Base-by-base conservation (phyloP, 306 rosid species). In the Cicer cuneatum region DNA sequence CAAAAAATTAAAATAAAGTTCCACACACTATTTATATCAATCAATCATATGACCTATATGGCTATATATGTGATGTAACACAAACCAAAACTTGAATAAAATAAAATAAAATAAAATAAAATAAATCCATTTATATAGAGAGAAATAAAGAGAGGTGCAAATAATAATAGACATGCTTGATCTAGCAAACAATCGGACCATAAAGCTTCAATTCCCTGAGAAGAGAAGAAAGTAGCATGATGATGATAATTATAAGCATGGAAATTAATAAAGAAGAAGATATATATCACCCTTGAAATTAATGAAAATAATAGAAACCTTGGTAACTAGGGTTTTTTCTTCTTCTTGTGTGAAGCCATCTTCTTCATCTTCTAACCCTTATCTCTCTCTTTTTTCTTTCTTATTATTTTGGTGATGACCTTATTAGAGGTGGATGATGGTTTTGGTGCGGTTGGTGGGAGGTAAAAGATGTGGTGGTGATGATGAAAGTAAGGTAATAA, bases 151-250 rank as follows among this genome's bases (percentile, higher is more conserved):
- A 54, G 9, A 71, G 52, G 66, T 66, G 56, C 53, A 71, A 71
- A 83, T 16, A 5, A 48, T 14, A 24, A 42, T 49, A 46, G 43
- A 74, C 8, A 71, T 81, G 86, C 76, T 86, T 66, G 86, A 85
- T 74, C 74, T 71, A 84, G 81, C 82, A 86, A 78, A 86, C 51
- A 74, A 72, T 65, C 96, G 96, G 96, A 90, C 96, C 96, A 61
- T 7, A 38, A 80, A 58, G 92, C 96, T 90, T 90, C 96, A 75
- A 90, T 90, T 89, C 96, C 93, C 93, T 73, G 80, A 85, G 86
- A 82, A 84, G 83, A 86, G 93, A 89, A 77, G 77, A 76, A 76
- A 80, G 75, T 63, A 83, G 71, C 83, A 76, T 72, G 79, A 47
- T 61, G 65, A 59, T 29, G n/a, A 13, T 10, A 14, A 24, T 24